Conservation (phyloP, 495 filamentous ascomycete genomes). For the Aspergillus heteromorphus region DNA sequence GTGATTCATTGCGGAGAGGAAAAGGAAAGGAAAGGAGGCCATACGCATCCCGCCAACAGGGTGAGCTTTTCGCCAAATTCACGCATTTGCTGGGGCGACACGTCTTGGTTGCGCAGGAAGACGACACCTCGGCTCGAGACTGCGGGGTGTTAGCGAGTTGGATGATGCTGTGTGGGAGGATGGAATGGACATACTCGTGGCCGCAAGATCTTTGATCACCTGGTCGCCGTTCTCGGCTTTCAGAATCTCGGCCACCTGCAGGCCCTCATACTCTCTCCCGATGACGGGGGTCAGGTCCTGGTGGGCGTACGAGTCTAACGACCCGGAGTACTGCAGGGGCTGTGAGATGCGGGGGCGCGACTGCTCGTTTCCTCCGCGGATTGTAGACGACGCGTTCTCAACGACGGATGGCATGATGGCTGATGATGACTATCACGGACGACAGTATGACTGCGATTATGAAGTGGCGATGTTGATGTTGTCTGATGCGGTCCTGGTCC, state of each 20-base stretch:
- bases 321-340: conserved; percentile 44
- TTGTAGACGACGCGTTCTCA: conserved; percentile 2
- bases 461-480: neutral
- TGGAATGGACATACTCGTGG: conserved; percentile 43
- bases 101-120: conserved; percentile 64
- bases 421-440: neutral
- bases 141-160: conserved; percentile 24
- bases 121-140: conserved; percentile 71
- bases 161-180: neutral
- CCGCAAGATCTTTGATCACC: conserved; percentile 54
- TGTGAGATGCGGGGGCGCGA: conserved; percentile 15
- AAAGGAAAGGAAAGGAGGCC: conserved; percentile 15
- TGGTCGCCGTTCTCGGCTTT: conserved; percentile 44
- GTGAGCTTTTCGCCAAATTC: conserved; percentile 21
- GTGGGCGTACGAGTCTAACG: conserved; percentile 43
- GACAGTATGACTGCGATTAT: neutral
- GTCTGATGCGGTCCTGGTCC: neutral
- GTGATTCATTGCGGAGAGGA: conserved; percentile 26
- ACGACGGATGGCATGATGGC: conserved; percentile 16
- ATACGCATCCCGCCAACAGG: conserved; percentile 40
- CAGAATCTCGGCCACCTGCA: conserved; percentile 49
- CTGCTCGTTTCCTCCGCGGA: conserved; percentile 18
- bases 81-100: conserved; percentile 47
- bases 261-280: conserved; percentile 52
- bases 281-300: conserved; percentile 57